These are phyloP conservation scores for Candida corydali DNA, from an alignment of 805 yeast genomes.

Conservation along the genomic window DNA sequence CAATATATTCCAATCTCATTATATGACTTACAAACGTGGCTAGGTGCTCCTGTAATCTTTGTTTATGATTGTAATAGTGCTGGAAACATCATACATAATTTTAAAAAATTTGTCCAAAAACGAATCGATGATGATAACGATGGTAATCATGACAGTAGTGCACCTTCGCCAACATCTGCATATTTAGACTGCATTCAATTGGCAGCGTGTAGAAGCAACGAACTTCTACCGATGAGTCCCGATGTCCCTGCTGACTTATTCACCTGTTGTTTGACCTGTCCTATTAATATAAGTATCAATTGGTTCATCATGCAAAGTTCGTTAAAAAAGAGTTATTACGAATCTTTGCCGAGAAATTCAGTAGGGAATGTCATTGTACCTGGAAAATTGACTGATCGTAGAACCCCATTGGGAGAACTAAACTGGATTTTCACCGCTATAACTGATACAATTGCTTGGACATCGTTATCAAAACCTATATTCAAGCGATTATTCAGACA, in stretches of 20 bases:
- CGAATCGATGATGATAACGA: slow-evolving; percentile 83
- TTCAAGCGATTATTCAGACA: slow-evolving; percentile 91
- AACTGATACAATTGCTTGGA: slow-evolving; percentile 98
- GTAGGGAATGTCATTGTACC: slow-evolving; percentile 70
- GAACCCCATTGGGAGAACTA: slow-evolving; percentile 93
- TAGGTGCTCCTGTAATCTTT: slow-evolving; percentile 95
- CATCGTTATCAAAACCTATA: slow-evolving; percentile 77
- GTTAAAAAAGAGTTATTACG: slow-evolving; percentile 47
- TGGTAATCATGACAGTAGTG: slow-evolving; percentile 44
- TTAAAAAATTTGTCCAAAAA: slow-evolving; percentile 84
- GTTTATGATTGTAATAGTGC: slow-evolving; percentile 95
- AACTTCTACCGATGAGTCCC: slow-evolving; percentile 86
- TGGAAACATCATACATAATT: slow-evolving; percentile 86
- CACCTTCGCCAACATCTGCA: slow-evolving; percentile 61
- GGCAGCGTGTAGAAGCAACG: slow-evolving; percentile 88
- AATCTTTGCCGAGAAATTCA: slow-evolving; percentile 42
- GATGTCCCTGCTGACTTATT: slow-evolving; percentile 93
- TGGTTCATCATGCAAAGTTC: slow-evolving; percentile 90
- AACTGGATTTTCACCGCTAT: slow-evolving; percentile 98
- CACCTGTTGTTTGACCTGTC: slow-evolving; percentile 92
- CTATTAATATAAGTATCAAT: slow-evolving; percentile 87
- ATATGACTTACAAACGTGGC: slow-evolving; percentile 94
- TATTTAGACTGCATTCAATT: slow-evolving; percentile 87
- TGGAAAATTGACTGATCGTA: slow-evolving; percentile 84
- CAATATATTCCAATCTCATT: slow-evolving; percentile 95